Conservation (phyloP, 164 flowering plant genomes). For the Piper longum region DNA sequence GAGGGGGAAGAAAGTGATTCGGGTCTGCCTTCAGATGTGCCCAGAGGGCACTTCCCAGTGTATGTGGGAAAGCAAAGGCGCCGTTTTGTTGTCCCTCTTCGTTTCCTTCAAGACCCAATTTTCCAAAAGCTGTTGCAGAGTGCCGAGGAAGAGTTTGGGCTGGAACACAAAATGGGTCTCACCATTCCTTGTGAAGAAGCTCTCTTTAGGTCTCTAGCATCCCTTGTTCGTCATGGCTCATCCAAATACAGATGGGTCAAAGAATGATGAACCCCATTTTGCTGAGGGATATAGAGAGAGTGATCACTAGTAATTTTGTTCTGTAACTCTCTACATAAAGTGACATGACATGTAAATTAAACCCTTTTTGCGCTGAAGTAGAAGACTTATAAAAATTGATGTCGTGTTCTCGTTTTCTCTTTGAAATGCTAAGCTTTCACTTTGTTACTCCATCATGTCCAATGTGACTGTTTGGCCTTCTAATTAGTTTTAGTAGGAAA, state of each 20-base stretch:
- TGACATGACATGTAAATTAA: background rate
- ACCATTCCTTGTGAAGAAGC: slow-evolving; percentile 49
- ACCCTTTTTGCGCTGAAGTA: background rate
- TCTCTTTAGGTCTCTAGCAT: slow-evolving; percentile 25
- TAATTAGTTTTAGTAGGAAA: no score
- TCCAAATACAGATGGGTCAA: slow-evolving; percentile 1
- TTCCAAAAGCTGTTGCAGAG: slow-evolving; percentile 31
- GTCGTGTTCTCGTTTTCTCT: no score
- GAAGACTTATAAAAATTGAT: no score
- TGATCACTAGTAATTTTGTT: background rate
- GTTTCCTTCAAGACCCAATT: slow-evolving; percentile 23
- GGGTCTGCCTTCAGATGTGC: slow-evolving; percentile 21
- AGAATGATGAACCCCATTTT: background rate
- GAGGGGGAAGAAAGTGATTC: background rate
- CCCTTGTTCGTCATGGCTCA: slow-evolving; percentile 11
- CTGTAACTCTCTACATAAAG: no score
- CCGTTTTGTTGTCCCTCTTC: slow-evolving; percentile 34
- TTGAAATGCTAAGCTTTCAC: no score
- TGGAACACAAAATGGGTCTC: slow-evolving; percentile 39
- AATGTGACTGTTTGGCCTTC: no score
- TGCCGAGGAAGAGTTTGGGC: slow-evolving; percentile 54
- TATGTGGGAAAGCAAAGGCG: slow-evolving; percentile 45
- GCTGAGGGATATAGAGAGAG: background rate
- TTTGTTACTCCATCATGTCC: no score
- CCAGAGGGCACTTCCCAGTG: slow-evolving; percentile 50